Conservation (phyloP, 495 filamentous ascomycete species). For the Penicillium dipodomyicola region DNA sequence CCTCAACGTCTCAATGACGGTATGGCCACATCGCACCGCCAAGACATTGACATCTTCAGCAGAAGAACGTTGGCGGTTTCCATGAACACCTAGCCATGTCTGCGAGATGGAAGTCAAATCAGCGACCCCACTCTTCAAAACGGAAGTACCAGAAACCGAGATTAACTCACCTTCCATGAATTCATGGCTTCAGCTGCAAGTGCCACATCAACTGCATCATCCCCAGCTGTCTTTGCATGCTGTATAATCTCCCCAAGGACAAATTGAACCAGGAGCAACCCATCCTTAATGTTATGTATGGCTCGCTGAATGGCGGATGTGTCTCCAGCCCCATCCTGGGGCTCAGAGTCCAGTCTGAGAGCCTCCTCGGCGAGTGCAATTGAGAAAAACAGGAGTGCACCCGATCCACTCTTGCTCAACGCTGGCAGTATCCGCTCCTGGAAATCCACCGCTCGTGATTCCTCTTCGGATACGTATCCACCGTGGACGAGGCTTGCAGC, state of each 20-base stretch:
- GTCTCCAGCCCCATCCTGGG: constrained; percentile 17
- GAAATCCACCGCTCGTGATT: constrained; percentile 51
- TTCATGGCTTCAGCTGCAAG: constrained; percentile 35
- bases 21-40: constrained; percentile 32
- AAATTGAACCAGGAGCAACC: constrained; percentile 38
- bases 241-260: constrained; percentile 36
- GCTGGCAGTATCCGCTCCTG: constrained; percentile 41
- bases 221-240: constrained; percentile 22
- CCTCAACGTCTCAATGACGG: constrained; percentile 32
- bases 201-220: constrained; percentile 20
- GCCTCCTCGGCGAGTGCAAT: constrained; percentile 71
- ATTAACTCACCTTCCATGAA: constrained; percentile 37
- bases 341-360: constrained; percentile 22
- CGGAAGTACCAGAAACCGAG: too few species aligned
- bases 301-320: constrained; percentile 16
- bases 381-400: constrained; percentile 68
- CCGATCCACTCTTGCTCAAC: constrained; percentile 54
- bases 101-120: constrained; percentile 1
- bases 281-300: constrained; percentile 38
- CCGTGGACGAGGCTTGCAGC: constrained; percentile 56
- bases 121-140: background rate
- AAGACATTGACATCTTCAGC: constrained; percentile 25
- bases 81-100: constrained; percentile 25
- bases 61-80: constrained; percentile 14
- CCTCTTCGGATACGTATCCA: constrained; percentile 49